Evolutionary conservation across 805 yeast species (phyloP), one percentile per base, ranked within the genome.

Genomic region (Cyberlindnera euphorbiiphila): DNA sequence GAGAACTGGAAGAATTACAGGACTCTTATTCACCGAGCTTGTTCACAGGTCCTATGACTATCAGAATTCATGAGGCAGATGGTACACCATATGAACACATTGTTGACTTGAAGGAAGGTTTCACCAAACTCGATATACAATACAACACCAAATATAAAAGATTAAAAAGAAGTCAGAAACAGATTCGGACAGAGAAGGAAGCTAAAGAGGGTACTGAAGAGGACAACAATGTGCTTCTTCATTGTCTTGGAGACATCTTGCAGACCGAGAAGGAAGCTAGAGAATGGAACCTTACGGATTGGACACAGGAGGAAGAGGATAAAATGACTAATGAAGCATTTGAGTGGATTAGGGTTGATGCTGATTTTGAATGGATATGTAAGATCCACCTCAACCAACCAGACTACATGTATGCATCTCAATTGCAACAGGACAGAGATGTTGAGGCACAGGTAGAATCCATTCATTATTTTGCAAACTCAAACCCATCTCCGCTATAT

Each of bases 11-110:
- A 6, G 36, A 30, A 3, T 22, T 25, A 7, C 20, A 25, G 6
- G 14, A 25, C 4, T 8, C 32, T 7, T 28, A 25, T 8, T 25
- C 14, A 10, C 32, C 29, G 21, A 36, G 19, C 2, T 72, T 80
- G 2, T 86, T 89, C 54, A 74, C 85, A 0, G 99, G 99, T 0
- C 96, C 98, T 0, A 86, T 93, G 85, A 93, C 99, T 0, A 85
- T 93, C 25, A 69, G 98, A 53, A 89, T 93, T 25, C 98, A 93
- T 57, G 99, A 93, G 55, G 94, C 96, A 0, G 98, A 93, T 60
- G 98, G 98, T 8, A 87, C 98, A 0, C 98, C 99, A 0, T 93
- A 93, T 56, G 99, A 93, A 54, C 99, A 93, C 58, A 91, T 93
- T 32, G 96, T 93, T 16, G 94, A 87, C 47, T 66, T 93, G 36